phyloP scores from a whole-genome alignment of 441 rosid genomes.

The Dalechampia spathulata region DNA sequence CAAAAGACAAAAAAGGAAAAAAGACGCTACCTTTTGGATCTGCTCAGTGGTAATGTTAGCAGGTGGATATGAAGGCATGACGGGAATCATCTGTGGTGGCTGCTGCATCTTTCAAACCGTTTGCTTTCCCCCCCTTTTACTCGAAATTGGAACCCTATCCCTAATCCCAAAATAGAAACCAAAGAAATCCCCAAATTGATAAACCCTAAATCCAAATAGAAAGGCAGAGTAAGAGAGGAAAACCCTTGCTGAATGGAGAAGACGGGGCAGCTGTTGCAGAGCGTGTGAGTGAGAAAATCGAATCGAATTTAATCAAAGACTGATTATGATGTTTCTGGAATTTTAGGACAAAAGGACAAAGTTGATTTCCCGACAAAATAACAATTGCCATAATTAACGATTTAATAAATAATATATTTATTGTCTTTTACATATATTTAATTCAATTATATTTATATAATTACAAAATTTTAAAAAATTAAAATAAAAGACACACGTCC shows the following conservation, averaged over 20 bases:
- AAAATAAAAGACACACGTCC: no score
- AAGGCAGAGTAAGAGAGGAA: not conserved
- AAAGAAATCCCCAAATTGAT: slow-evolving; percentile 20
- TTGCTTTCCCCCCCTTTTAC: slow-evolving; percentile 4
- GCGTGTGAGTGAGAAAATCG: not conserved
- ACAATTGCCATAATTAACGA: no score
- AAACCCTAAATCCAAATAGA: slow-evolving; percentile 18
- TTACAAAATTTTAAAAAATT: no score
- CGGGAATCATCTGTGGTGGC: slow-evolving; percentile 81
- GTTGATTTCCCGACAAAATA: not conserved
- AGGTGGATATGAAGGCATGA: slow-evolving; percentile 68
- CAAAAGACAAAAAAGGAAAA: slow-evolving; percentile 1
- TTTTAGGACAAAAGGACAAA: slow-evolving; percentile 17
- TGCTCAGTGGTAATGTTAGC: slow-evolving; percentile 90
- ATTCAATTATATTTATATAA: not conserved
- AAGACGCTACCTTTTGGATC: slow-evolving; percentile 83
- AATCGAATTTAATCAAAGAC: not conserved
- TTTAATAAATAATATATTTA: no score
- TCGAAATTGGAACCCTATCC: slow-evolving; percentile 27
- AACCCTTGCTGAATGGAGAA: no score
- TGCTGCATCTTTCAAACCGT: slow-evolving; percentile 97
- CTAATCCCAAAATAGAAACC: slow-evolving; percentile 11
- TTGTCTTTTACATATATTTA: no score
- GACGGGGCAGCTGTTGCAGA: no score
- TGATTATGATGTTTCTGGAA: slow-evolving; percentile 20